Base-by-base conservation (phyloP, 352 stramenopile genomes). In the Pythium myriotylum region DNA sequence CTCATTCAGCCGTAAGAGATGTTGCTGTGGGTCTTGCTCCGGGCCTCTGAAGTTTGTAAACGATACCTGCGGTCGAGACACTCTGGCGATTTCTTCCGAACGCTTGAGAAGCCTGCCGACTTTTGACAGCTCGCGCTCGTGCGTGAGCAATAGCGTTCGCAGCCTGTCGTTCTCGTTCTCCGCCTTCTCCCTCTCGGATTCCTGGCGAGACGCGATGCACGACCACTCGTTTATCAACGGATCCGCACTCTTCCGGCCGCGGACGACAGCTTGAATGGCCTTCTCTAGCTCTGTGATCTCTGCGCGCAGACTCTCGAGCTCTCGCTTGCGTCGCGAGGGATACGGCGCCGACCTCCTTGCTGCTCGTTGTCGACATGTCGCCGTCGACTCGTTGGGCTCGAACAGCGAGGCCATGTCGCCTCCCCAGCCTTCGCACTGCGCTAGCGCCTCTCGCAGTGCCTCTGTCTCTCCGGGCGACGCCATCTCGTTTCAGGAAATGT, bases 81-180 rank as follows among this genome's bases (percentile, higher is more conserved):
- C 17, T 10, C 33, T 17, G 16, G 40, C 26, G 26, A 54, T 16
- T 17, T 20, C 10, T 16, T 26, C 27, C 24, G 33, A 26, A 17
- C 47, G 24, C 7, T 41, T 29, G 9, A 29, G 23, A 16, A 54
- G 27, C 47, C 19, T 26, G 14, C 35, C 26, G 19, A 54, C 39
- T 32, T 24, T 40, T 2, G 10, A 29, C 17, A 19, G 24, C 5
- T 41, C 47, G 5, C 47, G 24, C 16, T 20, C 4, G 12, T 16
- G 47, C 7, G 45, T 8, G 4, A 14, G 8, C 7, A 35, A 17
- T 27, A 23, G 22, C 3, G 20, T 12, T 22, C 24, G 23, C 1
- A 52, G 45, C 24, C 20, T 33, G 5, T 52, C 45, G 45, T 52
- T 52, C 45, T 52, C 45, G 14, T 37, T 24, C 23, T 37, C 23